Evolutionary conservation across 768 basidiomycete species (phyloP), one percentile per base, ranked within the genome.

Genomic region (Kwoniella shandongensis): DNA sequence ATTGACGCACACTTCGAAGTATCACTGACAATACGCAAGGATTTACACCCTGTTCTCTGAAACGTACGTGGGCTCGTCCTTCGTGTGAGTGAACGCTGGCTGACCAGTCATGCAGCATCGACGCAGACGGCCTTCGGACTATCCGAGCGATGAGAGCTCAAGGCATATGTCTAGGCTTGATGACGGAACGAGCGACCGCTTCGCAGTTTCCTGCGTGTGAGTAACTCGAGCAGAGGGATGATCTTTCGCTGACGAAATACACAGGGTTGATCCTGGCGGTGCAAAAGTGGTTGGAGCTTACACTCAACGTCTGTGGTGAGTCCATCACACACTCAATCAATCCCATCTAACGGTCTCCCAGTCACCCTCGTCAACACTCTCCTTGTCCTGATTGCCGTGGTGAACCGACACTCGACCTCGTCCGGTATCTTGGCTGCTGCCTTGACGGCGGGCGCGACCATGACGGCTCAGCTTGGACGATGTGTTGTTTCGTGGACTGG

Each of bases 111-210:
- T 30, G 26, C 44, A 61, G 53, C 22, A 53, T 62, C 36, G 54
- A 62, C 27, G 15, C 55, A 6, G 51, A 57, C 42, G 61, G 61
- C 10, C 29, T 62, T 13, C 25, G 54, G 2, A 62, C 61, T 5
- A 57, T 62, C 40, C 61, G 61, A 40, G 61, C 61, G 11, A 62
- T 62, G 61, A 12, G 40, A n/a, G 51, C 54, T 13, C 49, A 62
- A 29, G 45, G 23, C 2, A 29, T 18, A 13, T 62, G 61, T 25
- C n/a, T 18, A 17, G 27, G 20, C 5, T 11, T 57, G 39, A 62
- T 38, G 29, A 57, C 61, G 17, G 26, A 32, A 22, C 48, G 49
- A 6, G 23, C 48, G 20, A 62, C 61, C 5, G 32, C 61, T 13
- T 62, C 62, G 11, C 61, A 62, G 42, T 39, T 40, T 44, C 61